Conservation (phyloP, 108 stramenopile genomes). For the Cyclotella sp. region DNA sequence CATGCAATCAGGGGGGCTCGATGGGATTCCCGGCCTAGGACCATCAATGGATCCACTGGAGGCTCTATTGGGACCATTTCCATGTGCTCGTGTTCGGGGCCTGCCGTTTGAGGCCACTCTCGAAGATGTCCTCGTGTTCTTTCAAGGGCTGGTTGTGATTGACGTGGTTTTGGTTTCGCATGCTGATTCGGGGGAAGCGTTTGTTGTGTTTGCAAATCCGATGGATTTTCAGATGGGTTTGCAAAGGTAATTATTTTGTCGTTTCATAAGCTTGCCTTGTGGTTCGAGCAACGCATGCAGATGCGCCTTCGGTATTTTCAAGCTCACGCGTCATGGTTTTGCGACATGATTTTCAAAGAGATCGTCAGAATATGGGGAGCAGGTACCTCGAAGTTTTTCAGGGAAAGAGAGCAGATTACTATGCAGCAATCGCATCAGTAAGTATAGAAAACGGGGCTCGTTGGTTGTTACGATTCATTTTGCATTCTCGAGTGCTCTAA, state of each 20-base stretch:
- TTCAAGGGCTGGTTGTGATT: slow-evolving; percentile 93
- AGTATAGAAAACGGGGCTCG: slow-evolving; percentile 34
- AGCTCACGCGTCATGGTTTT: background rate
- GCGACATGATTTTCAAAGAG: slow-evolving; percentile 42
- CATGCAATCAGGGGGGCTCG: slow-evolving; percentile 36
- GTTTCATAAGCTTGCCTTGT: background rate
- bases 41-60: slow-evolving; percentile 86
- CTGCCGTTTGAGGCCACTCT: slow-evolving; percentile 92
- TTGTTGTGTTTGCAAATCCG: slow-evolving; percentile 92
- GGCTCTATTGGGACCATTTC: slow-evolving; percentile 91
- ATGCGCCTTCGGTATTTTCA: background rate
- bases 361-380: slow-evolving; percentile 82
- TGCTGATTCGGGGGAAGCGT: slow-evolving; percentile 77
- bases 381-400: slow-evolving; percentile 91
- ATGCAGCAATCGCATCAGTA: slow-evolving; percentile 86
- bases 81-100: slow-evolving; percentile 87
- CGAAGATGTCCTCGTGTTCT: slow-evolving; percentile 92
- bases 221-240: slow-evolving; percentile 96
- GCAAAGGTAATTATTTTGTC: slow-evolving; percentile 67
- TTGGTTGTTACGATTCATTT: background rate
- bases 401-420: slow-evolving; percentile 89
- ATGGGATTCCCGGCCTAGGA: slow-evolving; percentile 66
- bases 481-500: background rate
- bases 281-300: background rate
- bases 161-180: slow-evolving; percentile 85